Percentiles rank a stretch among this genome's conserved stretches.
These are phyloP conservation scores for Trametes sp. DNA, from an alignment of 1,284 basidiomycete genomes.

Conservation along the genomic window DNA sequence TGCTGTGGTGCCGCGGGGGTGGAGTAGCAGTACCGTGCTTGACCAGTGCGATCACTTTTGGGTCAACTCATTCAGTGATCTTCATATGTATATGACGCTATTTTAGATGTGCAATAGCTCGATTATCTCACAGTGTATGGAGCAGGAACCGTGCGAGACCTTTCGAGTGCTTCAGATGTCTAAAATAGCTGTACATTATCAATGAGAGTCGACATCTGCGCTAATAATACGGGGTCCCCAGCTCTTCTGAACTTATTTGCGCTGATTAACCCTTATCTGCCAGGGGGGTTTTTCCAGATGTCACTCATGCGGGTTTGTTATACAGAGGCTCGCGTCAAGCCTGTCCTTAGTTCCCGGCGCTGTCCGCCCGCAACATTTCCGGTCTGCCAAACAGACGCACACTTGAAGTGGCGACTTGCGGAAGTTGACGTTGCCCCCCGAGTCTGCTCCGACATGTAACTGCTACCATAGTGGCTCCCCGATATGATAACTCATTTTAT, in stretches of 20 bases:
- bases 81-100: conserved; percentile 34
- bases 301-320: too few species aligned
- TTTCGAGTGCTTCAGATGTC: neutral
- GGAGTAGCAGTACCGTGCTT: conserved; percentile 45
- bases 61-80: conserved; percentile 41
- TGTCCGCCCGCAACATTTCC: too few species aligned
- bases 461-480: too few species aligned
- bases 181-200: neutral
- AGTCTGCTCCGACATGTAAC: too few species aligned
- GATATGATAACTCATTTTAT: too few species aligned
- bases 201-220: neutral
- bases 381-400: too few species aligned
- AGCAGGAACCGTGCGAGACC: neutral
- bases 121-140: neutral
- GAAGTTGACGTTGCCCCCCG: too few species aligned
- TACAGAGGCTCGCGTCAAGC: too few species aligned
- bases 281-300: neutral
- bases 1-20: conserved; percentile 32
- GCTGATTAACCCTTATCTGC: neutral
- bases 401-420: too few species aligned
- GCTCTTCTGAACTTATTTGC: neutral
- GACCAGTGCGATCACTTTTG: conserved; percentile 42
- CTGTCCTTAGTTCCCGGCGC: too few species aligned
- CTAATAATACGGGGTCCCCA: neutral
- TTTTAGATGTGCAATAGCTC: neutral